Evolutionary conservation across 805 yeast species (phyloP), one percentile per base, ranked within the genome.

Genomic region (Zygoascus bituminiphila): DNA sequence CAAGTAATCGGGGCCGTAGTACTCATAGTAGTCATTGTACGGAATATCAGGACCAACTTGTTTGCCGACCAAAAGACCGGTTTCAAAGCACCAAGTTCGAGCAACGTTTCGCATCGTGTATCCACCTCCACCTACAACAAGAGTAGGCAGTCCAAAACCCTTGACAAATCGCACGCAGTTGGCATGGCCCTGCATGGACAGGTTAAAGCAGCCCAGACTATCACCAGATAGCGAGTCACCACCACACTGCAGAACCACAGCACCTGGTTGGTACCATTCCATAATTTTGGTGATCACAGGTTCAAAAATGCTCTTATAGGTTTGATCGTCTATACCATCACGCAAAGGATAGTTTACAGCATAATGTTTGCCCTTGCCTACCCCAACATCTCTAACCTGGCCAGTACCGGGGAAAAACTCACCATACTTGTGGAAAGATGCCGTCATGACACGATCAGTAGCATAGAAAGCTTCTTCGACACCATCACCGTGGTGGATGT

Each of bases 361-460:
- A 63, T 83, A 88, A 66, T 91, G 77, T 55, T 84, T 84, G 24
- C 98, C 98, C 58, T 78, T 81, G 8, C 94, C 95, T 15, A 89
- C 74, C 35, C 98, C 98, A 20, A 72, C 74, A 61, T 91, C 98
- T 58, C 89, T 86, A 45, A 88, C 76, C 57, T 86, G 85, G 22
- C 98, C 98, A 0, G 98, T 91, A 12, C 96, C 97, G 2, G 98
- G 98, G 75, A 91, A 91, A 63, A 88, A 91, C 65, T 88, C 93
- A 19, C 98, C 98, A 65, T 82, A 91, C 67, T 88, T 91, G 73
- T 89, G 98, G 74, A 89, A 89, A 9, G 94, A 84, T 57, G 89
- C 89, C 0, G 97, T 89, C 96, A 89, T 88, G 42, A 89, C 98
- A 51, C 98, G 72, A 65, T 89, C 98, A 1, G 96, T 86, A 15